Conservation (phyloP, 495 filamentous ascomycete genomes). For the Hypoxylon trugodes region DNA sequence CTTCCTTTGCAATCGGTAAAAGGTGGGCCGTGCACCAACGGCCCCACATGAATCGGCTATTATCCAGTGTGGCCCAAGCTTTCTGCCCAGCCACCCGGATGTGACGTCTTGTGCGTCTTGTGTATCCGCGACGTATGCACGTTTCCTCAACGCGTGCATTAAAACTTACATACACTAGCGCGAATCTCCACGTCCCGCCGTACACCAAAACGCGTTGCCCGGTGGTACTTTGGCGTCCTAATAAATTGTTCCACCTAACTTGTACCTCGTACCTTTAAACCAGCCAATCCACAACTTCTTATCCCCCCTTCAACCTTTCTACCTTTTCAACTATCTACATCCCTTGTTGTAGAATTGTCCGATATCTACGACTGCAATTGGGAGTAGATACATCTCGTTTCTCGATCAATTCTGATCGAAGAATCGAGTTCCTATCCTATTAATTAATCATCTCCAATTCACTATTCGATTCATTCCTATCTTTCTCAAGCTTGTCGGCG, state of each 20-base stretch:
- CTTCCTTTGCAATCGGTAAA: slow-evolving; percentile 7
- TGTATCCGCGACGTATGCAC: neutral
- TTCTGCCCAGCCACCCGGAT: slow-evolving; percentile 22
- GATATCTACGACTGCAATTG: slow-evolving; percentile 2
- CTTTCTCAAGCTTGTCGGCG: neutral
- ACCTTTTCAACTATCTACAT: slow-evolving; percentile 3
- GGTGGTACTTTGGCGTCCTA: slow-evolving; percentile 25
- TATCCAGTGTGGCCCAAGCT: slow-evolving; percentile 11
- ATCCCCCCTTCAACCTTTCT: no score
- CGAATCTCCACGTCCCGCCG: slow-evolving; percentile 34
- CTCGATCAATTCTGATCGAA: neutral
- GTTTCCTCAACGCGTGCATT: slow-evolving; percentile 14
- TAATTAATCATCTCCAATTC: no score
- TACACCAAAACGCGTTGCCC: slow-evolving; percentile 22
- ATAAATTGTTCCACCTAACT: slow-evolving; percentile 16
- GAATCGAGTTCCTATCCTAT: no score
- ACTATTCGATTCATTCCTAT: slow-evolving; percentile 1
- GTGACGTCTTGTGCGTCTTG: slow-evolving; percentile 30
- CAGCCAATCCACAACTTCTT: slow-evolving; percentile 11
- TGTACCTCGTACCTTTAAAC: slow-evolving; percentile 28
- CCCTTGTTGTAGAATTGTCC: slow-evolving; percentile 10
- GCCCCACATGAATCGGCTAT: slow-evolving; percentile 15
- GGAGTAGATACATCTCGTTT: neutral
- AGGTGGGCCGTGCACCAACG: slow-evolving; percentile 22
- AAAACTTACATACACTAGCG: slow-evolving; percentile 30